phyloP scores from a whole-genome alignment of 768 basidiomycete genomes.

The Hygrophorus russula region DNA sequence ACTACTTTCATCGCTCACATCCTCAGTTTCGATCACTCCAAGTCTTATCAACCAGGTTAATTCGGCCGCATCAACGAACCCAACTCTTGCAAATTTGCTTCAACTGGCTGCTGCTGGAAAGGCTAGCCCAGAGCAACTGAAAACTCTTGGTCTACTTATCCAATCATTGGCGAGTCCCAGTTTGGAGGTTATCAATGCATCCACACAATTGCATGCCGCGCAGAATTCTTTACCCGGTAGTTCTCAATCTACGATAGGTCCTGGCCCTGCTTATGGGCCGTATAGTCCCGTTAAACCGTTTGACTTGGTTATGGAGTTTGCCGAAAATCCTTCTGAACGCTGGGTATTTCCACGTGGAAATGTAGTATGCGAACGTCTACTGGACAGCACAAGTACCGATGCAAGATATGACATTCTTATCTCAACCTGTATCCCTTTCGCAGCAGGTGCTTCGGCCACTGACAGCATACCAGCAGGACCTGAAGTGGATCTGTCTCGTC shows the following conservation, averaged over 20 bases:
- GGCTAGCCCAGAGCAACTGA: constrained; percentile 53
- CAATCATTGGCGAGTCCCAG: constrained; percentile 40
- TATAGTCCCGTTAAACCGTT: constrained; percentile 39
- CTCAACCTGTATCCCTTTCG: constrained; percentile 35
- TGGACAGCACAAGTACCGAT: constrained; percentile 14
- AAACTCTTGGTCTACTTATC: constrained; percentile 63
- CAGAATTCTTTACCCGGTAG: constrained; percentile 2
- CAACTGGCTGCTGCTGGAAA: constrained; percentile 51
- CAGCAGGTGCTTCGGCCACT: constrained; percentile 11
- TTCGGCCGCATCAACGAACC: constrained; percentile 52
- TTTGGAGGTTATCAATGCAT: neutral
- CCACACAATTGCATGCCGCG: neutral
- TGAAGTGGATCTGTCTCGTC: constrained; percentile 5
- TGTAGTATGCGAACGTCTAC: constrained; percentile 32
- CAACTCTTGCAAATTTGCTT: constrained; percentile 55
- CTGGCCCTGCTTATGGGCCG: neutral
- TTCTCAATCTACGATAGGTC: constrained; percentile 3
- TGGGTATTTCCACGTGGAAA: constrained; percentile 58
- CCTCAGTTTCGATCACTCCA: constrained; percentile 41
- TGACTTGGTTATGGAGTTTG: constrained; percentile 65
- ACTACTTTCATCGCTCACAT: constrained; percentile 32
- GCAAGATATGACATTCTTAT: constrained; percentile 25
- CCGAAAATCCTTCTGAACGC: constrained; percentile 50
- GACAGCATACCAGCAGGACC: constrained; percentile 5
- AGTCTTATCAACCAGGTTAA: constrained; percentile 55